These are phyloP conservation scores for Termitomyces sp. DNA, from an alignment of 768 basidiomycete genomes.

Conservation along the genomic window DNA sequence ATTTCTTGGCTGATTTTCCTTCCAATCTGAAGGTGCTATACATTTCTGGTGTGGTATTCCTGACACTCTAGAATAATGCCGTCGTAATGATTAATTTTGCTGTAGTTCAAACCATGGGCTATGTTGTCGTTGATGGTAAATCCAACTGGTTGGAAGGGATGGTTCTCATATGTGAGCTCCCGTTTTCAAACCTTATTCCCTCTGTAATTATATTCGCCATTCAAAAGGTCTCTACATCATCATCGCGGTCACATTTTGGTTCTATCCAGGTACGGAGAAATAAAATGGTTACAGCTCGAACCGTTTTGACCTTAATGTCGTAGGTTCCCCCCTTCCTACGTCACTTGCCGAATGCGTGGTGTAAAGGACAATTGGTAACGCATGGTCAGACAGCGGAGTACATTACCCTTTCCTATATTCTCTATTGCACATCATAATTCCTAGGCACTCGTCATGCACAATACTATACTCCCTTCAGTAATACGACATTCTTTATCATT, in stretches of 20 bases:
- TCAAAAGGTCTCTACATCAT: constrained; percentile 61
- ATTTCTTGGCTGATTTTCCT: constrained; percentile 14
- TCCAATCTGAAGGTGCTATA: constrained; percentile 36
- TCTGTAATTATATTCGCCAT: not conserved
- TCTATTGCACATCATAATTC: not conserved
- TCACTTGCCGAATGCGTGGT: constrained; percentile 12
- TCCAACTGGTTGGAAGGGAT: constrained; percentile 80
- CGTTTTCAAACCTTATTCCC: not conserved
- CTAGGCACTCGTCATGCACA: not conserved
- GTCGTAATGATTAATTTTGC: not conserved
- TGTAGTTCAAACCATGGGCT: constrained; percentile 77
- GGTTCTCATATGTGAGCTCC: constrained; percentile 19
- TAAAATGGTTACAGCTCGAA: not conserved
- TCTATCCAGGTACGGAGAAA: constrained; percentile 40
- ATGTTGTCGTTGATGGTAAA: constrained; percentile 76
- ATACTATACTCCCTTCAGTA: not conserved
- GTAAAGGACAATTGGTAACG: not conserved
- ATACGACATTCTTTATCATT: not conserved
- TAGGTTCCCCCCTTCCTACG: constrained; percentile 15
- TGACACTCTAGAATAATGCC: not conserved
- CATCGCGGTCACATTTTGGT: constrained; percentile 73
- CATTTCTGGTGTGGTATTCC: not conserved
- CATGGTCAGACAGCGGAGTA: not conserved
- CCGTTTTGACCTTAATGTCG: not conserved
- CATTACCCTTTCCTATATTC: not conserved